Percentiles rank a stretch among this genome's conserved stretches.
Evolutionary conservation across 768 basidiomycete genomes (phyloP).

Genomic region (Hypsizygus marmoreus): DNA sequence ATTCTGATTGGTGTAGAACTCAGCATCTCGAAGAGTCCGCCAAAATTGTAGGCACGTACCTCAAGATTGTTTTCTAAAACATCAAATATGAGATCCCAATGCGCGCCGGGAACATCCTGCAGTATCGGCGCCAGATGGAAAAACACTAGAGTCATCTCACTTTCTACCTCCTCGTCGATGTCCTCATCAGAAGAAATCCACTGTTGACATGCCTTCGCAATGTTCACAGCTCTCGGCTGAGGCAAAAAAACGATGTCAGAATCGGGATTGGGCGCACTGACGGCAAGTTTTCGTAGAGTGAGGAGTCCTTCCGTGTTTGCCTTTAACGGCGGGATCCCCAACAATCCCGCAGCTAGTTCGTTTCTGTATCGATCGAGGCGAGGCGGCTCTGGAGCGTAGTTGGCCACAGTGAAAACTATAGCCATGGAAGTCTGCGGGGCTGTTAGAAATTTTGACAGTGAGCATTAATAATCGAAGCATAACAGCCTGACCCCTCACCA

Average conservation of each 20-base stretch:
- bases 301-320: conserved; percentile 73
- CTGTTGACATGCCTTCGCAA: conserved; percentile 80
- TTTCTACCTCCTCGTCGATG: conserved; percentile 77
- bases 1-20: conserved; percentile 44
- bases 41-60: no score
- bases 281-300: conserved; percentile 66
- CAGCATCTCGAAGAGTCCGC: no score
- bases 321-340: conserved; percentile 62
- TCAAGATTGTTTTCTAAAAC: conserved; percentile 87
- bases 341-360: conserved; percentile 81
- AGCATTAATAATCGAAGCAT: conserved; percentile 1
- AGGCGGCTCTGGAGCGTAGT: conserved; percentile 65
- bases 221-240: conserved; percentile 81
- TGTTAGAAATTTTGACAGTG: conserved; percentile 25
- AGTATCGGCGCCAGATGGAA: conserved; percentile 80
- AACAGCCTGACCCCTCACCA: no score
- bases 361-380: conserved; percentile 83
- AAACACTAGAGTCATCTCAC: conserved; percentile 74
- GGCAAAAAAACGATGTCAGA: conserved; percentile 85
- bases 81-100: conserved; percentile 95
- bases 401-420: conserved; percentile 62
- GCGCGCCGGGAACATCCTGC: conserved; percentile 81
- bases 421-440: conserved; percentile 73
- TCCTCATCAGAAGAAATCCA: conserved; percentile 74
- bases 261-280: conserved; percentile 75